A percentile compares a stretch with the other conserved stretches of the same genome.
Evolutionary conservation across 768 basidiomycete genomes (phyloP).

Genomic region (Tricholomella constricta): DNA sequence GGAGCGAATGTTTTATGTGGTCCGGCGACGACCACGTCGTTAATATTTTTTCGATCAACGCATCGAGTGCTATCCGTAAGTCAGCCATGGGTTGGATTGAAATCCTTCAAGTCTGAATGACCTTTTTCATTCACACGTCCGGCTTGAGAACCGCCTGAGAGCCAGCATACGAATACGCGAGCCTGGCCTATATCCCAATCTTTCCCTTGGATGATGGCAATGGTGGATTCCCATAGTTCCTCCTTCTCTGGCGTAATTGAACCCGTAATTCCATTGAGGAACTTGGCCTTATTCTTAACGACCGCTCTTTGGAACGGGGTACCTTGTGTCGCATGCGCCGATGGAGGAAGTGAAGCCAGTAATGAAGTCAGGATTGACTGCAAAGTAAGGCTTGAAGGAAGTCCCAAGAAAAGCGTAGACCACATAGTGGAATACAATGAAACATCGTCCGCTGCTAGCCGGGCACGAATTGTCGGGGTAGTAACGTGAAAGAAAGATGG

Average conservation of each 20-base stretch:
- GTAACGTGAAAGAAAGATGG: constrained; percentile 68
- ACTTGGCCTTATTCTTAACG: constrained; percentile 53
- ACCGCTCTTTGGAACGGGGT: constrained; percentile 37
- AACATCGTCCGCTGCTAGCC: constrained; percentile 28
- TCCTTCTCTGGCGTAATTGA: constrained; percentile 37
- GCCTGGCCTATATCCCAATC: constrained; percentile 62
- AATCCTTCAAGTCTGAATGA: neutral
- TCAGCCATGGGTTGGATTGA: neutral
- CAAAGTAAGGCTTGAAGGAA: constrained; percentile 54
- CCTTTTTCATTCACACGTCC: constrained; percentile 32
- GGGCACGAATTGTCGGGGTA: constrained; percentile 49
- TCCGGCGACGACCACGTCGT: constrained; percentile 75
- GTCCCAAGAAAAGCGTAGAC: constrained; percentile 43
- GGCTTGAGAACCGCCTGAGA: constrained; percentile 41
- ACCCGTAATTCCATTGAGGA: constrained; percentile 61
- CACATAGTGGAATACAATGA: constrained; percentile 51
- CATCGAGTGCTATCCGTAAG: constrained; percentile 40
- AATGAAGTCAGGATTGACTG: constrained; percentile 63
- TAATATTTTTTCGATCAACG: constrained; percentile 50
- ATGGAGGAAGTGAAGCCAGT: constrained; percentile 46
- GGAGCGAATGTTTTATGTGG: constrained; percentile 78
- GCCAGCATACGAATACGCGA: constrained; percentile 72
- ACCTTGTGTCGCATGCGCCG: constrained; percentile 29
- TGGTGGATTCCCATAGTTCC: constrained; percentile 54
- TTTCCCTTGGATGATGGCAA: constrained; percentile 52